Percentiles rank a stretch among this genome's conserved stretches.
Evolutionary conservation across 1,284 basidiomycete genomes (phyloP).

Genomic region (Ustilago esculenta): DNA sequence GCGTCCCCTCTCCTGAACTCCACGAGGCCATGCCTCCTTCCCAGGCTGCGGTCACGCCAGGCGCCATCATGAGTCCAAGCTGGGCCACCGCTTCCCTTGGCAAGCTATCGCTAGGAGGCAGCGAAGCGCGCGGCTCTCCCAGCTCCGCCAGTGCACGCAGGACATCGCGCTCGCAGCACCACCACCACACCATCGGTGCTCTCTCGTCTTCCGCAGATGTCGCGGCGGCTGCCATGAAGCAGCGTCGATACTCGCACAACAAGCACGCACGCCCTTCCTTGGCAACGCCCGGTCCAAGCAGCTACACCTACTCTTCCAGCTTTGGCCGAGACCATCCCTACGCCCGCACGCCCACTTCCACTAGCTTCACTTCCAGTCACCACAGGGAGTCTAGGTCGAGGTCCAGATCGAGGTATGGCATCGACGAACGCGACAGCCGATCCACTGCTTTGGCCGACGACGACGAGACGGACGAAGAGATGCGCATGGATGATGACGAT

Average conservation of each 20-base stretch:
- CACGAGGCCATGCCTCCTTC: conserved; percentile 39
- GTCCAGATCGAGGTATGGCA: conserved; percentile 28
- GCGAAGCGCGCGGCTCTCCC: conserved; percentile 36
- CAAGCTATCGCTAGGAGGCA: conserved; percentile 47
- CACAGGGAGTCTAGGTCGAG: conserved; percentile 37
- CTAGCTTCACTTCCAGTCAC: conserved; percentile 23
- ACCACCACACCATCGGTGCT: conserved; percentile 25
- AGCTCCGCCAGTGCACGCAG: conserved; percentile 19
- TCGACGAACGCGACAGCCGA: conserved; percentile 11
- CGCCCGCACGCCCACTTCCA: conserved; percentile 42
- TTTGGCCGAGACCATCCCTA: conserved; percentile 50
- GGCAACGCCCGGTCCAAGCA: conserved; percentile 36
- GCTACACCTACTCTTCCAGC: conserved; percentile 48
- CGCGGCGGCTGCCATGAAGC: conserved; percentile 46
- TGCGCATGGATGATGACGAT: conserved; percentile 56
- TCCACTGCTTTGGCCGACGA: conserved; percentile 43
- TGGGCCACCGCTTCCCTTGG: conserved; percentile 53
- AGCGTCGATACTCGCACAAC: conserved; percentile 49
- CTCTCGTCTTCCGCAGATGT: conserved; percentile 47
- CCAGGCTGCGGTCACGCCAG: conserved; percentile 23
- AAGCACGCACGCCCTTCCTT: conserved; percentile 37
- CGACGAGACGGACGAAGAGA: conserved; percentile 65
- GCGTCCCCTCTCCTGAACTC: conserved; percentile 34
- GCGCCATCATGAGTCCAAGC: conserved; percentile 49
- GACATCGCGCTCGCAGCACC: conserved; percentile 35